A percentile compares a stretch with the other conserved stretches of the same genome.
Evolutionary conservation across 192 early-diverging fungal genomes (phyloP).

Genomic region (Coemansia sp.): DNA sequence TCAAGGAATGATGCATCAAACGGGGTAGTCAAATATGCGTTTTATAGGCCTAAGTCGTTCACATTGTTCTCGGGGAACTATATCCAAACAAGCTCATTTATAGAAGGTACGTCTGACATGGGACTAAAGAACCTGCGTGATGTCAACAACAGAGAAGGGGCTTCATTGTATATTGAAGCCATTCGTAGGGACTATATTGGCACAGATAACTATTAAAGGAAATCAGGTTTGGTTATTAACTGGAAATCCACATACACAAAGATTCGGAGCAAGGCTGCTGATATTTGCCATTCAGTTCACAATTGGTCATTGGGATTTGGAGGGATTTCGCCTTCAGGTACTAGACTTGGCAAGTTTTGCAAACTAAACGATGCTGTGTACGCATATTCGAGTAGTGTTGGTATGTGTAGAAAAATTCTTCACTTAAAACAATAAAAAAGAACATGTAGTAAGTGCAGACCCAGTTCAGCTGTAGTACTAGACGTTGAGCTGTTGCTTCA

Average conservation of each 20-base stretch:
- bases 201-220: no score
- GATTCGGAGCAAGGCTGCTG: no score
- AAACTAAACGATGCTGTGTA: background rate
- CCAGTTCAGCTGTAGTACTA: background rate
- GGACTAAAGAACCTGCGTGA: no score
- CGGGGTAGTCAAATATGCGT: background rate
- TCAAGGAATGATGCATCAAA: background rate
- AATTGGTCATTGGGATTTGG: no score
- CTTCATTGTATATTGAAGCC: background rate
- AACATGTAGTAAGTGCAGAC: background rate
- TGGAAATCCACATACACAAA: no score
- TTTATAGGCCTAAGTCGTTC: background rate
- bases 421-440: background rate
- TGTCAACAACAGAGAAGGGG: background rate
- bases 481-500: slow-evolving; percentile 47
- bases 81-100: no score
- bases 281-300: no score
- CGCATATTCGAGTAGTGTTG: background rate
- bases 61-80: background rate
- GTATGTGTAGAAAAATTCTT: background rate
- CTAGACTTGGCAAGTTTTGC: no score
- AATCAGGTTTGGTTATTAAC: no score
- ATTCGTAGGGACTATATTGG: background rate
- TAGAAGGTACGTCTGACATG: no score
- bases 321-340: no score